phyloP scores from a whole-genome alignment of 1,284 basidiomycete species.

The Papiliotrema nemorosa region DNA sequence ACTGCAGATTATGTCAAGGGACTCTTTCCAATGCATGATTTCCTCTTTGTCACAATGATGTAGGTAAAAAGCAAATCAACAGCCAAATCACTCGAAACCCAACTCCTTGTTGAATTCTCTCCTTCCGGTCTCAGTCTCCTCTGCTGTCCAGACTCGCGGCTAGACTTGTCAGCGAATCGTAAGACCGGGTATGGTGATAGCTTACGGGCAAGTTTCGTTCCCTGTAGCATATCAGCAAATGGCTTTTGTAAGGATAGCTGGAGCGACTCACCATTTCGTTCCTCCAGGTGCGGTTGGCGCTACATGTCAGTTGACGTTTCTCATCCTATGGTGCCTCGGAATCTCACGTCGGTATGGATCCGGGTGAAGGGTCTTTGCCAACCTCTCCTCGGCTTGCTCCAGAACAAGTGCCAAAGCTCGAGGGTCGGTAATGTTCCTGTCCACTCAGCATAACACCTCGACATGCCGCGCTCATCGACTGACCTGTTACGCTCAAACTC shows the following conservation, averaged over 20 bases:
- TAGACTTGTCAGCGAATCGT: too few relatives aligned
- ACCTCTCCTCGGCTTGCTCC: slow-evolving; percentile 71
- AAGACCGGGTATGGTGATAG: background rate
- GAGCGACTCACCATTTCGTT: slow-evolving; percentile 74
- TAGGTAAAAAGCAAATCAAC: too few relatives aligned
- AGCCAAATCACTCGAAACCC: too few relatives aligned
- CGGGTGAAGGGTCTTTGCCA: slow-evolving; percentile 70
- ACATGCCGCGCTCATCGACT: too few relatives aligned
- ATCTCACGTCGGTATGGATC: slow-evolving; percentile 85
- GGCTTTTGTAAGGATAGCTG: background rate
- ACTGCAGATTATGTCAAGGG: too few relatives aligned
- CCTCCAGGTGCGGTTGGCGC: slow-evolving; percentile 75
- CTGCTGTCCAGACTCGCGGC: too few relatives aligned
- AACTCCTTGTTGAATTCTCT: too few relatives aligned
- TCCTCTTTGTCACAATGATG: too few relatives aligned
- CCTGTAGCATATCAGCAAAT: slow-evolving; percentile 26
- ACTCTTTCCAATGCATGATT: too few relatives aligned
- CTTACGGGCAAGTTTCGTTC: slow-evolving; percentile 52
- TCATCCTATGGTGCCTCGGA: slow-evolving; percentile 4
- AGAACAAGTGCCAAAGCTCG: slow-evolving; percentile 76
- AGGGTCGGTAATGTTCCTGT: slow-evolving; percentile 82
- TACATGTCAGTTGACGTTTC: slow-evolving; percentile 38
- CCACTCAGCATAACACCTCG: background rate
- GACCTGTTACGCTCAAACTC: slow-evolving; percentile 90
- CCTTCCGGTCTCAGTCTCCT: too few relatives aligned